A percentile compares a stretch with the other conserved stretches of the same genome.
phyloP scores from a whole-genome alignment of 1,139 yeast genomes.

The Scheffersomyces cryptocercus region DNA sequence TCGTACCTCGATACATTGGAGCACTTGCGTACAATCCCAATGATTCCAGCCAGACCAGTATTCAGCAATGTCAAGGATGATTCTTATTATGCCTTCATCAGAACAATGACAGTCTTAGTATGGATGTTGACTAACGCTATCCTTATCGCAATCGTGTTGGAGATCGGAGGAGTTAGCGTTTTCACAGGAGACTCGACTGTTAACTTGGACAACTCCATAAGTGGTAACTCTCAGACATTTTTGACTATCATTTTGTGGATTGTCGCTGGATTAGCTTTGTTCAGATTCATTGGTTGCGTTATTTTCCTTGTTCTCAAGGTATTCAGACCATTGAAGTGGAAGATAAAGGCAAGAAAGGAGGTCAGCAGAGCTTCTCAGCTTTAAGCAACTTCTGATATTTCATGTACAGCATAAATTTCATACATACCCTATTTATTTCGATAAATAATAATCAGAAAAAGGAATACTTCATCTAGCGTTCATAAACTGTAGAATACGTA shows the following conservation, averaged over 20 bases:
- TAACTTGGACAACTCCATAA: constrained; percentile 30
- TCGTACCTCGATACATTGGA: constrained; percentile 55
- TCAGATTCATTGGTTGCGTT: constrained; percentile 43
- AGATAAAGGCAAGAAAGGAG: constrained; percentile 24
- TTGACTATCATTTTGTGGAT: constrained; percentile 51
- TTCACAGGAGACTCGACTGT: constrained; percentile 20
- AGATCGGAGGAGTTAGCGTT: constrained; percentile 41
- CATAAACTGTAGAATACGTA: too few relatives aligned
- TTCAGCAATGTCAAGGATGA: constrained; percentile 34
- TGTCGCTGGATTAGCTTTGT: constrained; percentile 48
- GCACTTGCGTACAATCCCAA: constrained; percentile 36
- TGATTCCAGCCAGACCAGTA: constrained; percentile 21
- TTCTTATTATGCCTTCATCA: constrained; percentile 44
- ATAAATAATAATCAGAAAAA: too few relatives aligned
- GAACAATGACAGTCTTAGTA: constrained; percentile 47
- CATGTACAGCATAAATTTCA: too few relatives aligned
- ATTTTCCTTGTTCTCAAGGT: constrained; percentile 36
- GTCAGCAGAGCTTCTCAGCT: constrained; percentile 4
- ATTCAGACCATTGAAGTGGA: constrained; percentile 47
- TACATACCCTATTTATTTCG: too few relatives aligned
- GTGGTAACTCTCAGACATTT: constrained; percentile 41
- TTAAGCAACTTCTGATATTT: too few relatives aligned
- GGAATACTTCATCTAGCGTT: too few relatives aligned
- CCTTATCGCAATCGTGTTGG: constrained; percentile 43
- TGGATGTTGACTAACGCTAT: constrained; percentile 50